Evolutionary conservation across 1,284 basidiomycete species (phyloP).

Genomic region (Sanghuangporus weigelae): DNA sequence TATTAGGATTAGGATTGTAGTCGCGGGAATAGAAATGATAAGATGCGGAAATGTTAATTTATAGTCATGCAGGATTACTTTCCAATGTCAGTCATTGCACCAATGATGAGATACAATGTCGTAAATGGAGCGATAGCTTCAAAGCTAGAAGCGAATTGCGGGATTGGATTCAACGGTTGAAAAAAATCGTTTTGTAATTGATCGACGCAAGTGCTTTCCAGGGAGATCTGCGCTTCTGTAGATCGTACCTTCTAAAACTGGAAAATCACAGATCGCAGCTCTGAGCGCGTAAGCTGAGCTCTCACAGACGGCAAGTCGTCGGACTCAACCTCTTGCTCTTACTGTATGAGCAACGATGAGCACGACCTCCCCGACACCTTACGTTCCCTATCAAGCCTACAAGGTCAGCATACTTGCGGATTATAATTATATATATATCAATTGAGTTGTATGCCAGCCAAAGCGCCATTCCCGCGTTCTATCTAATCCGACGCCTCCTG

Average conservation of each 20-base stretch:
- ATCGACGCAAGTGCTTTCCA: no score
- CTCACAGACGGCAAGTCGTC: not conserved
- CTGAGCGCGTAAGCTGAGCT: not conserved
- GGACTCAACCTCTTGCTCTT: not conserved
- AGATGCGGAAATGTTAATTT: no score
- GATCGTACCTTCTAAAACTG: not conserved
- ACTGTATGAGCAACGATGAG: slow-evolving; percentile 7
- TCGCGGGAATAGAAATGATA: no score
- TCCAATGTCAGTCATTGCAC: no score
- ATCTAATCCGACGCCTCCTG: slow-evolving; percentile 30
- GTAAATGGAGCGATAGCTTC: no score
- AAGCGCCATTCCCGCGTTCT: slow-evolving; percentile 61
- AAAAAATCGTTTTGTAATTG: no score
- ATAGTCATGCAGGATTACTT: no score
- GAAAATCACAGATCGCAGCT: not conserved
- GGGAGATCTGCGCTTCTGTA: no score
- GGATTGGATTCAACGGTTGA: no score
- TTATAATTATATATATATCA: not conserved
- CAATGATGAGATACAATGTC: no score
- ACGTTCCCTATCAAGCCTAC: slow-evolving; percentile 71
- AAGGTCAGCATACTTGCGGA: slow-evolving; percentile 38
- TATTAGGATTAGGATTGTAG: no score
- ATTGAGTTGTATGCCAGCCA: slow-evolving; percentile 37
- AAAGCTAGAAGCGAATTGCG: no score
- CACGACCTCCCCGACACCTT: slow-evolving; percentile 25